Percentiles rank a stretch among this genome's conserved stretches.
Evolutionary conservation across 2,329 filamentous ascomycete genomes (phyloP).

Genomic region (Capronia americana): DNA sequence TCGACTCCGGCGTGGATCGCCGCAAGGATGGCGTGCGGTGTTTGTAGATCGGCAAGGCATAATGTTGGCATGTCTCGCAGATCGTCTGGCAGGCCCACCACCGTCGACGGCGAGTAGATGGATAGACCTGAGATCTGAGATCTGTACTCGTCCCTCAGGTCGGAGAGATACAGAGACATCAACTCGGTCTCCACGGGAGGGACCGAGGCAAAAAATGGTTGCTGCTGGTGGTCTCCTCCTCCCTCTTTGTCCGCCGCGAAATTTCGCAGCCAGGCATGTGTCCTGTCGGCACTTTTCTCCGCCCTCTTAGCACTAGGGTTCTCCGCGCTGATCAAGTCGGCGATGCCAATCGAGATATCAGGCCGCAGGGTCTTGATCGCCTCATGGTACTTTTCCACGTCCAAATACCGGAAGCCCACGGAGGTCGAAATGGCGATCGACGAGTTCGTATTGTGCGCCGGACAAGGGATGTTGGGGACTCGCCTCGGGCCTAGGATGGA

Average conservation of each 20-base stretch:
- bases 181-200: slow-evolving; percentile 75
- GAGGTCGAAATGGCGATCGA: slow-evolving; percentile 82
- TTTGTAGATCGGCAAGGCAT: slow-evolving; percentile 71
- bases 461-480: slow-evolving; percentile 74
- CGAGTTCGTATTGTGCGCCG: slow-evolving; percentile 70
- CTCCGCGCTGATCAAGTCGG: slow-evolving; percentile 71
- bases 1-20: slow-evolving; percentile 81
- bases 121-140: slow-evolving; percentile 71
- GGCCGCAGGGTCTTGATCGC: slow-evolving; percentile 71
- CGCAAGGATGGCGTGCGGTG: slow-evolving; percentile 77
- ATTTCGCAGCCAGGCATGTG: slow-evolving; percentile 78
- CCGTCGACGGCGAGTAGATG: slow-evolving; percentile 74
- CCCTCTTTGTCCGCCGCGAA: slow-evolving; percentile 49
- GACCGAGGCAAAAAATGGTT: slow-evolving; percentile 69
- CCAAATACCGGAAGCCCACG: slow-evolving; percentile 78
- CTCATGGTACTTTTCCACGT: slow-evolving; percentile 70
- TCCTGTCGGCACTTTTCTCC: slow-evolving; percentile 83
- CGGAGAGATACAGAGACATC: slow-evolving; percentile 80
- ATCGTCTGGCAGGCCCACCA: slow-evolving; percentile 69
- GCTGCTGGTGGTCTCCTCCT: neutral
- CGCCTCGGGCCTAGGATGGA: slow-evolving; percentile 79
- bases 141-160: slow-evolving; percentile 69
- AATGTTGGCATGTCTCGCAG: slow-evolving; percentile 73
- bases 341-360: slow-evolving; percentile 79
- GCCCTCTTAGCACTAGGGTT: slow-evolving; percentile 73